These are phyloP conservation scores for Candida sanyaensis DNA, from an alignment of 1,139 yeast species.

Conservation along the genomic window DNA sequence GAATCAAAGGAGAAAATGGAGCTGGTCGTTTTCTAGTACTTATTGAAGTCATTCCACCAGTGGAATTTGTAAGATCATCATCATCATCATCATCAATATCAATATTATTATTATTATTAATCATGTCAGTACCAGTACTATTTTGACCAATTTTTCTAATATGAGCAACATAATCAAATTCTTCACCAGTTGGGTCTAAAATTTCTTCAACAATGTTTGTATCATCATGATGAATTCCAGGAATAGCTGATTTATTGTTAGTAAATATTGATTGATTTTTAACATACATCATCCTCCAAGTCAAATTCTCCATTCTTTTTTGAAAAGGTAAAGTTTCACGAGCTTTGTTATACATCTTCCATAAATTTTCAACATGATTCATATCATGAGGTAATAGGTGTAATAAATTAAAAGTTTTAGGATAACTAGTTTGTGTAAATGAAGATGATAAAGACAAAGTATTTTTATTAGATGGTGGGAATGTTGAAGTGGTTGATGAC, in stretches of 20 bases:
- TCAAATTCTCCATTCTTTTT: slow-evolving; percentile 74
- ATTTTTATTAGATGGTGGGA: slow-evolving; percentile 3
- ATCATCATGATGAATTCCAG: neutral
- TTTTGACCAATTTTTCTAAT: slow-evolving; percentile 55
- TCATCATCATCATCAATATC: slow-evolving; percentile 1
- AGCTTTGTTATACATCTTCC: slow-evolving; percentile 82
- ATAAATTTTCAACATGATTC: slow-evolving; percentile 55
- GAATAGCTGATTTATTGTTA: neutral
- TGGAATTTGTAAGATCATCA: neutral
- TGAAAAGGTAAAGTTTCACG: slow-evolving; percentile 76
- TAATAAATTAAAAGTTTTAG: slow-evolving; percentile 9
- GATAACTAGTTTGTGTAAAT: slow-evolving; percentile 1
- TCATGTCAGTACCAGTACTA: neutral
- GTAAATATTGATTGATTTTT: slow-evolving; percentile 30
- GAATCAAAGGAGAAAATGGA: slow-evolving; percentile 30
- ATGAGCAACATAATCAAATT: slow-evolving; percentile 69
- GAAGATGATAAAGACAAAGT: neutral
- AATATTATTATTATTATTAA: neutral
- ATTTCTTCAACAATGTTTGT: slow-evolving; percentile 1
- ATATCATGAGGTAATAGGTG: slow-evolving; percentile 12
- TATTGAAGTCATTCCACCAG: slow-evolving; percentile 13
- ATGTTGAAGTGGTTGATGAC: slow-evolving; percentile 10
- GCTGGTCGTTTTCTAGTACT: slow-evolving; percentile 34
- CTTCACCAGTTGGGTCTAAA: slow-evolving; percentile 48
- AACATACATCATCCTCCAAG: slow-evolving; percentile 84